Conservation (phyloP, 2,329 filamentous ascomycete genomes). For the Stagonosporopsis rhizophila region DNA sequence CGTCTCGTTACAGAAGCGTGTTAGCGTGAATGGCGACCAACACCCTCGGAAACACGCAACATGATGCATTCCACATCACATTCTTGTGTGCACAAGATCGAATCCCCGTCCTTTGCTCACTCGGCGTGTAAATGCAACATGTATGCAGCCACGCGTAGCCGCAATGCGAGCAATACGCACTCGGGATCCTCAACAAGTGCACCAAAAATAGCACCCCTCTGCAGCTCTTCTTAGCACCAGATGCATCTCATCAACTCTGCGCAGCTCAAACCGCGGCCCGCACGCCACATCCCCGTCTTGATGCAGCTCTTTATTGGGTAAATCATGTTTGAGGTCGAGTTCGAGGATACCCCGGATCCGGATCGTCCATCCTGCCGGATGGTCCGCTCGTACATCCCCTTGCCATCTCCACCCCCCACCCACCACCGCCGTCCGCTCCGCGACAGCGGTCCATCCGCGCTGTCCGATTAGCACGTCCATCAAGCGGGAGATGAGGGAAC, state of each 20-base stretch:
- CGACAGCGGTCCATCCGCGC: background rate
- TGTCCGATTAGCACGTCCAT: too few relatives aligned
- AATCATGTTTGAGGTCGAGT: background rate
- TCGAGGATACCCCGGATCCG: background rate
- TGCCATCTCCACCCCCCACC: background rate
- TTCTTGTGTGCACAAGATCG: background rate
- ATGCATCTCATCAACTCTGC: background rate
- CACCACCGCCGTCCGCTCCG: background rate
- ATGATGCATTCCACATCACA: background rate
- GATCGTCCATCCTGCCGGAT: background rate
- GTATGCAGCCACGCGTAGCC: background rate
- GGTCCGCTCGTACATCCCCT: conserved; percentile 7
- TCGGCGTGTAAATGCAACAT: too few relatives aligned
- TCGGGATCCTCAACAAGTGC: background rate
- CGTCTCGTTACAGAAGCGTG: too few relatives aligned
- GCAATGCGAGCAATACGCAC: background rate
- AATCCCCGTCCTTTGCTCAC: too few relatives aligned
- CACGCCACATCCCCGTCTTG: background rate
- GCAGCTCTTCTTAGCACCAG: too few relatives aligned
- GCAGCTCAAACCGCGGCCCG: background rate
- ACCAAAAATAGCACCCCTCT: background rate
- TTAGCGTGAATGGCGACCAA: too few relatives aligned
- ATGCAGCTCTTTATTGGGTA: too few relatives aligned
- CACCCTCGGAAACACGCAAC: background rate
- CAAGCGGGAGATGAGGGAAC: too few relatives aligned